phyloP scores from a whole-genome alignment of 768 basidiomycete species.

The Mycena rebaudengoi region DNA sequence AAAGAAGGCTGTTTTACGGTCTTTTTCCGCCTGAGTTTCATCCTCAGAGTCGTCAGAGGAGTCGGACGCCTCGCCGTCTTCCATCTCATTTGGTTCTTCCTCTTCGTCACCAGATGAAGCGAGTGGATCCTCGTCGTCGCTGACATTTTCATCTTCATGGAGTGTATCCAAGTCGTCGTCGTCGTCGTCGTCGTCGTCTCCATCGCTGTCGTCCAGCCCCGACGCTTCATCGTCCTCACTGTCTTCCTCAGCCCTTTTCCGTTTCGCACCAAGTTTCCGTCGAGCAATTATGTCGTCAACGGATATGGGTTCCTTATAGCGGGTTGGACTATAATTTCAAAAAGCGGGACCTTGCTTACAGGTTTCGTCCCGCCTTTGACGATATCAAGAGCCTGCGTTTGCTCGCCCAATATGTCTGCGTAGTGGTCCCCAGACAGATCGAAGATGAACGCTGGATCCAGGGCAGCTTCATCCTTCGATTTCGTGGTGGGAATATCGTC shows the following conservation, averaged over 20 bases:
- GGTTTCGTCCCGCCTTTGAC: conserved; percentile 71
- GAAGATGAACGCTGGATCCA: conserved; percentile 88
- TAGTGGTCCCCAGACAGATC: conserved; percentile 80
- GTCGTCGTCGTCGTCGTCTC: conserved; percentile 36
- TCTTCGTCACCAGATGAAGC: conserved; percentile 39
- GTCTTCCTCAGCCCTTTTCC: conserved; percentile 62
- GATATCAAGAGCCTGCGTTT: conserved; percentile 56
- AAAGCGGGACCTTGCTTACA: no score
- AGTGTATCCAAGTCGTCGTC: conserved; percentile 34
- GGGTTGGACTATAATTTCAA: no score
- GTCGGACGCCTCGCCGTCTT: conserved; percentile 27
- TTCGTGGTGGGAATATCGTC: conserved; percentile 43
- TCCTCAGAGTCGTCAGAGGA: conserved; percentile 45
- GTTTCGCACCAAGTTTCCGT: conserved; percentile 65
- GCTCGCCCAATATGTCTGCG: conserved; percentile 56
- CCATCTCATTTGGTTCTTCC: conserved; percentile 27
- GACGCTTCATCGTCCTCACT: conserved; percentile 50
- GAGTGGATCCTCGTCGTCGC: conserved; percentile 39
- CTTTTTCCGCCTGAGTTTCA: conserved; percentile 72
- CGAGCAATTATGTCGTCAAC: conserved; percentile 93
- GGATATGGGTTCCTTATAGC: conserved; percentile 84
- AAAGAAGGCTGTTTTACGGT: conserved; percentile 91
- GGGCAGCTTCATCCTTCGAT: conserved; percentile 61
- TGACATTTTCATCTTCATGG: conserved; percentile 40
- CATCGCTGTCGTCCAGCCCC: conserved; percentile 38